Evolutionary conservation across 2,329 filamentous ascomycete genomes (phyloP), one percentile per base, ranked within the genome.

Genomic region (Aschersonia sp.): DNA sequence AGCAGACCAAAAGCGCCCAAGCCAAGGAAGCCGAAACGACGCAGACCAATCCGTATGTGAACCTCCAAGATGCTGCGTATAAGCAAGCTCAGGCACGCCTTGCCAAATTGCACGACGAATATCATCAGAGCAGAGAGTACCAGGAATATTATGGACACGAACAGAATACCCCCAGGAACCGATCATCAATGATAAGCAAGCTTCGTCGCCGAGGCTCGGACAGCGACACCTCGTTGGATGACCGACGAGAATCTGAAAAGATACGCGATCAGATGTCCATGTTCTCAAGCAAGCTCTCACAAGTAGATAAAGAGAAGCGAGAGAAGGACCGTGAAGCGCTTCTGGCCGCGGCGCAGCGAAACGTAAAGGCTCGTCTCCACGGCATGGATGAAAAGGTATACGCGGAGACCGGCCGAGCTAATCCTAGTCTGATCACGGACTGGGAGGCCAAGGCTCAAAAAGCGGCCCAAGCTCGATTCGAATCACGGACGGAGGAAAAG

Each of bases 31-130:
- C 51, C 10, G 56, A 66, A 50, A 53, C 61, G 2, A 40, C 50
- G 5, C 72, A 77, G 48, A 66, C 79, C 6, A 76, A 74, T 56
- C 68, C 72, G 39, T 69, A 73, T 51, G 65, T 79, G 52, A 83
- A 79, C 51, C 71, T 95, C 1, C 87, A 95, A 59, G 87, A 94
- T 57, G 83, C 84, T 5, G 90, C 90, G 1, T 87, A 92, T 57
- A 88, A 82, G 57, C 76, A 92, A 47, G 89, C 90, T 0, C 81
- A 89, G 49, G 85, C 94, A 61, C 80, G 88, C 37, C 69, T 95
- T 30, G 78, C 85, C 5, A 90, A 83, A 59, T 78, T 95, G 50
- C 79, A 90, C 41, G 76, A 84, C 48, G 82, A 89, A 49, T 72
- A 81, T 55, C 66, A 73, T 46, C 73, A 78, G 51, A 72, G 73